Evolutionary conservation across 202 grass and related monocot species (phyloP), one percentile per base, ranked within the genome.

Genomic region (Cymbopogon flexuosus): DNA sequence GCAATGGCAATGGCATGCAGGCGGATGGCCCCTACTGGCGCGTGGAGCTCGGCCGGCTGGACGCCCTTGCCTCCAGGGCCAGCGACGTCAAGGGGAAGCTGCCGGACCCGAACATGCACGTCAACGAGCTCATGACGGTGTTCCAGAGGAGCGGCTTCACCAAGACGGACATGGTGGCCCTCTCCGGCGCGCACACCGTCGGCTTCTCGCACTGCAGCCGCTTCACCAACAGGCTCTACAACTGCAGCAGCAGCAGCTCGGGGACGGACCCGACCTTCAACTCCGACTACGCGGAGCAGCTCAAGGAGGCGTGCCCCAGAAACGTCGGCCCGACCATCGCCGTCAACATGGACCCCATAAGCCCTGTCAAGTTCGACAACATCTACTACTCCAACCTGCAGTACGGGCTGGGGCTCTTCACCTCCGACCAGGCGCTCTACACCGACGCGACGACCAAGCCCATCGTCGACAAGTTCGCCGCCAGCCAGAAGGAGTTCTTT

Each of bases 181-280:
- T 91, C 47, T 96, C 90, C 5, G 94, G 94, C 2, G 94, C 85
- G 34, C 94, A 97, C 87, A 97, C 94, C 14, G 79, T 93, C 61
- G 94, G 94, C 36, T 93, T 97, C 83, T 56, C 91, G 12, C 94
- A 97, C 77, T 97, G 94, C 83, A 63, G 8, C 49, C 89, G 91
- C 64, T 97, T 97, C 83, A 6, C 68, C 14, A 8, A 43, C 22
- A 77, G 93, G 72, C 82, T 97, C 0, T 97, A 93, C 79, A 19
- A n/a, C 47, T 82, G 83, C 82, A 57, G 31, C 69, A 12, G 63
- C 79, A 13, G 16, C 67, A 4, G 43, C 43, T 1, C 5, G 60
- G 30, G 6, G 57, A 65, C 80, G 18, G 94, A 97, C 60, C 91
- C 91, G 10, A 51, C 89, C 0, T n/a, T 83, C 27, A 59, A 88